phyloP scores from a whole-genome alignment of 2,329 filamentous ascomycete species.

The Teratosphaeria nubilosa region DNA sequence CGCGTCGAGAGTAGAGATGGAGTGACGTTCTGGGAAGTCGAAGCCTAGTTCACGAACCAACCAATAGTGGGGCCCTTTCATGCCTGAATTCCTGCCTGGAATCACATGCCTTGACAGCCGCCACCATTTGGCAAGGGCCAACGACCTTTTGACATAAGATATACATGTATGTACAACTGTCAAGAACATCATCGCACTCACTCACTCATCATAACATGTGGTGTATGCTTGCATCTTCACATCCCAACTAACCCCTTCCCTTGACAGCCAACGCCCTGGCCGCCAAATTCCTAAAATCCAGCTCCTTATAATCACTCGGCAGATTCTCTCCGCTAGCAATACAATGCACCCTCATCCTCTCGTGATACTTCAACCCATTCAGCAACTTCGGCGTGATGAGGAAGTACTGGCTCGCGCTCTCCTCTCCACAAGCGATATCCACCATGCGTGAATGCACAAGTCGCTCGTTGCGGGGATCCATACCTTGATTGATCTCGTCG shows the following conservation, averaged over 20 bases:
- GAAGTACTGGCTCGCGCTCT: constrained; percentile 58
- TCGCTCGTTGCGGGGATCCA: constrained; percentile 96
- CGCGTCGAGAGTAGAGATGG: background rate
- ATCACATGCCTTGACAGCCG: background rate
- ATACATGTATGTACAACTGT: background rate
- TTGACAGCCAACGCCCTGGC: constrained; percentile 17
- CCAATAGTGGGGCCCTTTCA: background rate
- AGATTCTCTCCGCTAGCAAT: constrained; percentile 76
- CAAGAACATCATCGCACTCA: background rate
- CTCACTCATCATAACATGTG: background rate
- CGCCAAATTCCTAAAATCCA: constrained; percentile 35
- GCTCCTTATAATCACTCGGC: constrained; percentile 31
- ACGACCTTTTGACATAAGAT: background rate
- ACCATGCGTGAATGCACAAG: constrained; percentile 98
- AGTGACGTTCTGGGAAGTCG: background rate
- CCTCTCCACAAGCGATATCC: constrained; percentile 82
- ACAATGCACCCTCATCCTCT: constrained; percentile 84
- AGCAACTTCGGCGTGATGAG: constrained; percentile 95
- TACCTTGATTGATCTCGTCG: constrained; percentile 98
- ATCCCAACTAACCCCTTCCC: constrained; percentile 1
- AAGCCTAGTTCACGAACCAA: background rate
- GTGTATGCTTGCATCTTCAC: background rate
- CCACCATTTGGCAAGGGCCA: no score
- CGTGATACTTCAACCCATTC: constrained; percentile 72
- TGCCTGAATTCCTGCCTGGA: background rate